These are phyloP conservation scores for Yamadazyma buinensis DNA, from an alignment of 1,139 yeast genomes.

Conservation along the genomic window DNA sequence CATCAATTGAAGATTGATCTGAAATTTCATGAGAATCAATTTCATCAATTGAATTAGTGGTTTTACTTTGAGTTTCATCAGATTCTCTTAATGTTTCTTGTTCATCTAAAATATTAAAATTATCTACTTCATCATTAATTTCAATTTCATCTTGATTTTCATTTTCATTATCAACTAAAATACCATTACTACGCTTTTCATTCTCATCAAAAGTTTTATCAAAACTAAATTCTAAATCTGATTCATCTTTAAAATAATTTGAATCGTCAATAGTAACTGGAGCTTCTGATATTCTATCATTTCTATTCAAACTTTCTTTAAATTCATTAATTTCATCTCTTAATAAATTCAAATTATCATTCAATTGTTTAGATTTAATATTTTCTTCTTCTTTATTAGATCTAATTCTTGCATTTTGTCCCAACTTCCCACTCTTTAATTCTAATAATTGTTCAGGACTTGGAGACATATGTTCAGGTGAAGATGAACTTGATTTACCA, in stretches of 20 bases:
- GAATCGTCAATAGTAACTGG: conserved; percentile 13
- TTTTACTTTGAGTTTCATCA: conserved; percentile 6
- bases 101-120: conserved; percentile 5
- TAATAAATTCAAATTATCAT: conserved; percentile 41
- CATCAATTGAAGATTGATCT: conserved; percentile 14
- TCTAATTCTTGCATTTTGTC: conserved; percentile 1
- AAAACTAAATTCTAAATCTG: conserved; percentile 33
- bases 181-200: conserved; percentile 31
- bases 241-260: conserved; percentile 8
- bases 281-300: conserved; percentile 15
- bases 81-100: conserved; percentile 8
- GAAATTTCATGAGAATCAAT: conserved; percentile 15
- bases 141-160: conserved; percentile 34
- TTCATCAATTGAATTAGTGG: conserved; percentile 9
- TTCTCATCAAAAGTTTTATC: conserved; percentile 40
- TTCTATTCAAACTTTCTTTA: conserved; percentile 38
- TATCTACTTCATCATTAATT: neutral
- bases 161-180: neutral
- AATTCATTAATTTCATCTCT: conserved; percentile 46
- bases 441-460: too few species aligned
- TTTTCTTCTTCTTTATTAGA: conserved; percentile 9
- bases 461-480: too few species aligned
- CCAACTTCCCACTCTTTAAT: neutral
- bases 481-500: too few species aligned
- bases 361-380: conserved; percentile 27